These are phyloP conservation scores for Naumovozyma baii DNA, from an alignment of 805 yeast species.

Conservation along the genomic window DNA sequence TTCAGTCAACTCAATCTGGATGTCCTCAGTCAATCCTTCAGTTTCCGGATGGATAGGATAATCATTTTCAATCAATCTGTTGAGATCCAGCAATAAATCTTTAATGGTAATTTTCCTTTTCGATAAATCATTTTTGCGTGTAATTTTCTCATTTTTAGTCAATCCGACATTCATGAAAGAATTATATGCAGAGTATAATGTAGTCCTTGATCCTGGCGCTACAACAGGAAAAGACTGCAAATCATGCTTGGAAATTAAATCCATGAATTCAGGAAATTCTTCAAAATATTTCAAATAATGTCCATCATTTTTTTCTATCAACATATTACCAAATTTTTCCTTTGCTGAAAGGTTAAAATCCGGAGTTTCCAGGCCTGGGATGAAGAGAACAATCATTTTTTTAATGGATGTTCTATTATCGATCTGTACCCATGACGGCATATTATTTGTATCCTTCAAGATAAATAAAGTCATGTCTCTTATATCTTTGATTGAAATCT, in stretches of 20 bases:
- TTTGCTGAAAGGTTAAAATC: slow-evolving; percentile 31
- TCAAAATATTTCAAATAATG: slow-evolving; percentile 4
- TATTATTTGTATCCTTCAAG: slow-evolving; percentile 33
- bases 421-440: slow-evolving; percentile 43
- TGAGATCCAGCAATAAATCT: slow-evolving; percentile 44
- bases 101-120: slow-evolving; percentile 34
- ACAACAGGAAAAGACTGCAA: slow-evolving; percentile 36
- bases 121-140: slow-evolving; percentile 24
- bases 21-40: slow-evolving; percentile 8
- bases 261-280: slow-evolving; percentile 1
- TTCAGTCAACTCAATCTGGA: slow-evolving; percentile 8
- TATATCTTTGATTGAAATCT: slow-evolving; percentile 33
- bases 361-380: slow-evolving; percentile 51
- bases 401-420: slow-evolving; percentile 38
- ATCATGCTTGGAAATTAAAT: slow-evolving; percentile 5
- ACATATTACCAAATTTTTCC: slow-evolving; percentile 6
- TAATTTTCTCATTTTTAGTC: slow-evolving; percentile 45
- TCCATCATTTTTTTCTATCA: neutral
- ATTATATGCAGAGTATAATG: slow-evolving; percentile 43
- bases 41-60: slow-evolving; percentile 53
- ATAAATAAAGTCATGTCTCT: slow-evolving; percentile 39
- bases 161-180: slow-evolving; percentile 50
- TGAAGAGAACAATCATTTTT: slow-evolving; percentile 48
- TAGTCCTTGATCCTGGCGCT: slow-evolving; percentile 59
- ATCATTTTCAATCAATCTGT: slow-evolving; percentile 39